Percentiles rank a stretch among this genome's conserved stretches.
phyloP scores from a whole-genome alignment of 139 green algal species.

The Chlorella sorokiniana region DNA sequence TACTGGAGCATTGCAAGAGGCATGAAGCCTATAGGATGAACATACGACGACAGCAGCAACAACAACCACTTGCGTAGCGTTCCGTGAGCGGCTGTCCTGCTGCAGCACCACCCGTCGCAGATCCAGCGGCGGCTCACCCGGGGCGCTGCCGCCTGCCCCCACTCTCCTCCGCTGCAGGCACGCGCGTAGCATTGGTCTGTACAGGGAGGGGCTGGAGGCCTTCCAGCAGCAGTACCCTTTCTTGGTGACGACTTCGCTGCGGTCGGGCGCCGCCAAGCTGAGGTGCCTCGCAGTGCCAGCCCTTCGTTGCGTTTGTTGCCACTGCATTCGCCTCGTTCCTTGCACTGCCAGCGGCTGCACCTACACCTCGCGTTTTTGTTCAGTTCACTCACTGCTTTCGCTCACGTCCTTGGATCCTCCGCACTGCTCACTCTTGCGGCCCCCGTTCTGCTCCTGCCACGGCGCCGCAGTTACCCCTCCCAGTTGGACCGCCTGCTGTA shows the following conservation, averaged over 20 bases:
- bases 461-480: slow-evolving; percentile 66
- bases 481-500: slow-evolving; percentile 74
- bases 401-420: too few relatives aligned
- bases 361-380: not conserved
- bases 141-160: not conserved
- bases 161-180: slow-evolving; percentile 1
- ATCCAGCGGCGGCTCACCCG: too few relatives aligned
- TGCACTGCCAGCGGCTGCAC: not conserved
- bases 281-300: not conserved
- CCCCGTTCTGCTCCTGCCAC: too few relatives aligned
- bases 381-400: not conserved
- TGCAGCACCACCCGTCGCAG: too few relatives aligned
- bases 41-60: too few relatives aligned
- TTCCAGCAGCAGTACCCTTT: slow-evolving; percentile 64
- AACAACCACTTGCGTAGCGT: too few relatives aligned
- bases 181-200: slow-evolving; percentile 51
- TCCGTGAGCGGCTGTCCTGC: too few relatives aligned
- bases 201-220: slow-evolving; percentile 61
- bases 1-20: too few relatives aligned
- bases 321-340: not conserved
- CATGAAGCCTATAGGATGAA: too few relatives aligned
- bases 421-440: too few relatives aligned
- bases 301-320: not conserved
- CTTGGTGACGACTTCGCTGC: slow-evolving; percentile 62
- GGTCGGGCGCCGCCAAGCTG: not conserved